phyloP scores from a whole-genome alignment of 2,329 filamentous ascomycete genomes.

The Penicillium thymicola region DNA sequence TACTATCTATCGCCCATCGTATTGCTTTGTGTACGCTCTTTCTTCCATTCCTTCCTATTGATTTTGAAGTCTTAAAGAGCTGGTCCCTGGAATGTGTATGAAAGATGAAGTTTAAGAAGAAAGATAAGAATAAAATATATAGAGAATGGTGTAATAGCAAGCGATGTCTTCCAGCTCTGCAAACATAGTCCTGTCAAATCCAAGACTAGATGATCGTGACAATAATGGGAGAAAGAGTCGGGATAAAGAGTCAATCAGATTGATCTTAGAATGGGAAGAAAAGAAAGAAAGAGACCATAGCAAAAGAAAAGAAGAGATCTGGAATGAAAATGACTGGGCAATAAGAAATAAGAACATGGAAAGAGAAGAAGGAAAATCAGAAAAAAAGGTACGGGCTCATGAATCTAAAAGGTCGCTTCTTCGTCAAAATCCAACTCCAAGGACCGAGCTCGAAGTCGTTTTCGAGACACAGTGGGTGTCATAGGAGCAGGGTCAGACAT shows the following conservation, averaged over 20 bases:
- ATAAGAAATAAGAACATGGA: neutral
- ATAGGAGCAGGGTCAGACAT: slow-evolving; percentile 21
- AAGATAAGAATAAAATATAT: neutral
- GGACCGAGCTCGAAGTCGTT: neutral
- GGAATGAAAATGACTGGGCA: neutral
- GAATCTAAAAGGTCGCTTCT: neutral
- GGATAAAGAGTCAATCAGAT: neutral
- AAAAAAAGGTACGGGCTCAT: neutral
- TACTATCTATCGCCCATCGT: no score
- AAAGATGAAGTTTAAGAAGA: neutral
- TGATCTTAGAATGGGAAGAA: neutral
- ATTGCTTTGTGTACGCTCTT: no score
- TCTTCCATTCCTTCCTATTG: no score
- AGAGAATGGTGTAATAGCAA: neutral
- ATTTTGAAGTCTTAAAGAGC: no score
- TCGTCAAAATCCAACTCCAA: neutral
- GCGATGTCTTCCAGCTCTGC: neutral
- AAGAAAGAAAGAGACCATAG: neutral
- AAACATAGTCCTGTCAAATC: neutral
- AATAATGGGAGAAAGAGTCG: neutral
- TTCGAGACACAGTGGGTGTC: slow-evolving; percentile 1
- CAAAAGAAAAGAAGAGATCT: neutral
- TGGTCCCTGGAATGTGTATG: neutral
- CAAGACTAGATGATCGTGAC: neutral
- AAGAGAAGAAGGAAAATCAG: neutral